Base-by-base conservation (phyloP, 2,329 filamentous ascomycete genomes). In the Amauroascus verrucosus region DNA sequence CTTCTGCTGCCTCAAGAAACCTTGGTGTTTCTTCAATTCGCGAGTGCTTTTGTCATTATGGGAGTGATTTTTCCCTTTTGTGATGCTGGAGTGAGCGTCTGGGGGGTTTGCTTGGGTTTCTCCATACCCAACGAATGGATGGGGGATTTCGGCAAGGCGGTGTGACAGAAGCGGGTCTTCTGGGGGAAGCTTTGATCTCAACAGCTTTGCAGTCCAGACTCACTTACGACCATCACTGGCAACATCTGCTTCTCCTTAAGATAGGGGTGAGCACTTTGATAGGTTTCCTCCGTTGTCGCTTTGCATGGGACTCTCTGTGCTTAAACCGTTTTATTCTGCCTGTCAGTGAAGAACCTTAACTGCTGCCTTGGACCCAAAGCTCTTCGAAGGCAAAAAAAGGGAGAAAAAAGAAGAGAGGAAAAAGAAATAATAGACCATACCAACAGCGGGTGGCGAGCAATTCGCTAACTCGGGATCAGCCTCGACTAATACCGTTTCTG, bases 91-190 rank as follows among this genome's bases (percentile, higher is more conserved):
- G n/a, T n/a, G n/a, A n/a, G n/a, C n/a, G n/a, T n/a, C n/a, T n/a
- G n/a, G n/a, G n/a, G n/a, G n/a, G n/a, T n/a, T n/a, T n/a, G n/a
- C n/a, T n/a, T n/a, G 20, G 3, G 37, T 22, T 24, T 30, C 26
- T 41, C 48, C 22, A 22, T 24, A 50, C 35, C 26, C 4, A 49
- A 33, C 30, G 33, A 51, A 8, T 51, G 37, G 38, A 20, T n/a
- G 48, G 44, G 48, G 8, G 28, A 32, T 24, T 6, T 30, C 48
- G 48, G 48, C 48, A 51, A 51, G 48, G 48, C 48, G 48, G 48
- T 51, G 48, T 51, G 48, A 51, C 48, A 51, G 48, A 45, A 51
- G 40, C 38, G 38, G 48, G 48, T 44, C 40, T 40, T 26, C 38
- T 22, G 38, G 38, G 38, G 24, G 48, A 20, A 51, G 40, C 38